Evolutionary conservation across 352 stramenopile genomes (phyloP), one percentile per base, ranked within the genome.

Genomic region (Phytophthora fragariae): DNA sequence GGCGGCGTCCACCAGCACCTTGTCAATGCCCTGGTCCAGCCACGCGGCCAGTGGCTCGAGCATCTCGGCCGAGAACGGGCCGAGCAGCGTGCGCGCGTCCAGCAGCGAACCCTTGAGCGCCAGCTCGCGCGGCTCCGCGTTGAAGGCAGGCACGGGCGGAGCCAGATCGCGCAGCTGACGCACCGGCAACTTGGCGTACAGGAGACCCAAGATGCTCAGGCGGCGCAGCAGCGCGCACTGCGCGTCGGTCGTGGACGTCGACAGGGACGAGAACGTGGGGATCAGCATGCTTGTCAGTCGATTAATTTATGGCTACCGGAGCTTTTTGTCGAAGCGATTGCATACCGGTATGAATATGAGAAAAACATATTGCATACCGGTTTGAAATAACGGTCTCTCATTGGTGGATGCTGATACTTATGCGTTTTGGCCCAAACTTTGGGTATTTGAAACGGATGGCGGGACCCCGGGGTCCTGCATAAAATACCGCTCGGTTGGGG

Each of bases 11-110:
- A 96, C 76, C 24, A 96, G 68, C 56, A 90, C 83, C 47, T 88
- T 86, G 3, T 70, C 47, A 1, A 82, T 59, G 10, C 89, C 86
- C 24, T 96, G 75, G 54, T 96, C 85, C 47, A 96, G 78, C 88
- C 88, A 96, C 37, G 55, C 68, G 55, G 81, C 76, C 2, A 90
- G 69, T 5, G 61, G 55, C 10, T 88, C 85, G 17, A 93, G 81
- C 77, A 90, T 92, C 10, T 83, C 75, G 27, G 70, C 54, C 1
- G 69, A 57, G 65, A 96, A 96, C 14, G 87, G 87, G 27, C 89
- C 89, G 3, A 92, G 64, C 37, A 94, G 59, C 49, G 82, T 65
- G 19, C 86, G 78, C n/a, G 74, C 63, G n/a, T 78, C 73, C 31
- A 89, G 49, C 35, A 94, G 65, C 39, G 80, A 73, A 3, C 55